phyloP scores from a whole-genome alignment of 2,329 filamentous ascomycete species.

The Scedosporium minutisporum region DNA sequence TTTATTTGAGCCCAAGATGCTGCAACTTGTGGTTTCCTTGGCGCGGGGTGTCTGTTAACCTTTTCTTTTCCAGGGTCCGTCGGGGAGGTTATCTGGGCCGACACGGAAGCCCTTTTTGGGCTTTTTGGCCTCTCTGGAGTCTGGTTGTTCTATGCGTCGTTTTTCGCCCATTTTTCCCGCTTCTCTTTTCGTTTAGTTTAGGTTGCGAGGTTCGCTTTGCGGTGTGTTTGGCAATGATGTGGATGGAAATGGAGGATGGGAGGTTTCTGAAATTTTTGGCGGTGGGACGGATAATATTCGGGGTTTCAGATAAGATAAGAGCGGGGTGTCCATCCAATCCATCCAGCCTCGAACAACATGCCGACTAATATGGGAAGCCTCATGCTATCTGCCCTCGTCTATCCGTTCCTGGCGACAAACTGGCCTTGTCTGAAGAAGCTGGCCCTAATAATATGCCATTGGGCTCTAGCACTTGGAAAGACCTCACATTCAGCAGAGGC shows the following conservation, averaged over 20 bases:
- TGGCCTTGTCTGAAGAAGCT: too few relatives aligned
- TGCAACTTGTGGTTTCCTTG: not conserved
- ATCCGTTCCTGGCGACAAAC: too few relatives aligned
- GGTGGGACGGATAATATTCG: not conserved
- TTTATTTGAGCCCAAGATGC: not conserved
- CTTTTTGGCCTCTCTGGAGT: constrained; percentile 32
- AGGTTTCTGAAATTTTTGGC: not conserved
- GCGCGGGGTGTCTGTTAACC: constrained; percentile 22
- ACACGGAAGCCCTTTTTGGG: constrained; percentile 68
- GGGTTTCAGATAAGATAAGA: constrained; percentile 5
- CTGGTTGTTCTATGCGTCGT: not conserved
- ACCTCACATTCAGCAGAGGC: too few relatives aligned
- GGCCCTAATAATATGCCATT: too few relatives aligned
- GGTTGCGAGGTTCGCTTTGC: not conserved
- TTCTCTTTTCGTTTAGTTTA: not conserved
- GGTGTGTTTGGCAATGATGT: not conserved
- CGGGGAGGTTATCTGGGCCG: constrained; percentile 81
- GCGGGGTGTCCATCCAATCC: constrained; percentile 13
- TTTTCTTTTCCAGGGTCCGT: constrained; percentile 80
- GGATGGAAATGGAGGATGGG: not conserved
- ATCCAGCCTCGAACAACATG: too few relatives aligned
- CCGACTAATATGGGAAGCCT: too few relatives aligned
- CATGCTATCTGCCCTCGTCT: too few relatives aligned
- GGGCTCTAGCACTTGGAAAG: too few relatives aligned
- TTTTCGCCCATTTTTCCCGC: not conserved